phyloP scores from a whole-genome alignment of 352 stramenopile genomes.

The Pythium coloratum region DNA sequence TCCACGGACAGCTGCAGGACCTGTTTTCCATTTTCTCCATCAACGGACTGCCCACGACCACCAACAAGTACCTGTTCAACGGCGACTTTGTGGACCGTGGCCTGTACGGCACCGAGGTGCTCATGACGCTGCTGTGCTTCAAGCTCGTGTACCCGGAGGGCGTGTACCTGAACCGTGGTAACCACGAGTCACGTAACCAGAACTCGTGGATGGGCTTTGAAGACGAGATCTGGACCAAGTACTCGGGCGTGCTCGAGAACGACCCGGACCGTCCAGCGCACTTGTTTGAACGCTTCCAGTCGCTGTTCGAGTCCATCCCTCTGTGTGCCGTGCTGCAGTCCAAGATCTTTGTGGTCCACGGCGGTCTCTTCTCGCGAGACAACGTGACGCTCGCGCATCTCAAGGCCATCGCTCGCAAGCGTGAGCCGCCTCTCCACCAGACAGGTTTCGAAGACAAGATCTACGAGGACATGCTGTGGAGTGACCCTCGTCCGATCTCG shows the following conservation, averaged over 20 bases:
- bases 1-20: conserved; percentile 95
- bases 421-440: conserved; percentile 89
- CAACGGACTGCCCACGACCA: conserved; percentile 84
- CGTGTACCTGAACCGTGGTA: conserved; percentile 93
- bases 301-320: conserved; percentile 86
- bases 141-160: conserved; percentile 78
- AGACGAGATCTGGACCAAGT: conserved; percentile 86
- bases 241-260: conserved; percentile 62
- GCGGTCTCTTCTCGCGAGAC: conserved; percentile 90
- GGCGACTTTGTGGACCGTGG: conserved; percentile 96
- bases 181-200: conserved; percentile 95
- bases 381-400: conserved; percentile 91
- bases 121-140: conserved; percentile 79
- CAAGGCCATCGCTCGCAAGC: conserved; percentile 88
- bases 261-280: conserved; percentile 49
- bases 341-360: conserved; percentile 95
- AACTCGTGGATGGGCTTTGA: conserved; percentile 95
- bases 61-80: conserved; percentile 97
- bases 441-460: conserved; percentile 91
- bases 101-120: conserved; percentile 83
- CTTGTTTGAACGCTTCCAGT: conserved; percentile 72
- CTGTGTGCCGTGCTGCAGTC: conserved; percentile 89
- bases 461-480: conserved; percentile 94
- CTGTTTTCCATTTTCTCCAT: conserved; percentile 94
- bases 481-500: conserved; percentile 82